phyloP scores from a whole-genome alignment of 2,329 filamentous ascomycete genomes.

The Akanthomyces uredinophilus region DNA sequence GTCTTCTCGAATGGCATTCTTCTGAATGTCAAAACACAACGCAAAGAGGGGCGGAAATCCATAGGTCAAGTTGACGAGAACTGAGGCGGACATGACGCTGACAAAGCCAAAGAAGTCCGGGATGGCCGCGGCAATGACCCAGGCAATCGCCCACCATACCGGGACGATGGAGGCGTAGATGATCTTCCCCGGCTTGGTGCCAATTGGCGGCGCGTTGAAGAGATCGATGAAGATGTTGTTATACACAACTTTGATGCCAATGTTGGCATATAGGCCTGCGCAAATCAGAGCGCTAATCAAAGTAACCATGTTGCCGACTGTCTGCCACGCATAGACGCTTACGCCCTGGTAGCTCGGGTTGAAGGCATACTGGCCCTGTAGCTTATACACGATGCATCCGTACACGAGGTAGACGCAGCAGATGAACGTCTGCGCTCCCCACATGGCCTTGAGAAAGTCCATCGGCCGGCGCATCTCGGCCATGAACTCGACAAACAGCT shows the following conservation, averaged over 20 bases:
- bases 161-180: conserved; percentile 47
- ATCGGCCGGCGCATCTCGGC: conserved; percentile 42
- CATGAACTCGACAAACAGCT: conserved; percentile 54
- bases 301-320: conserved; percentile 38
- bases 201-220: conserved; percentile 44
- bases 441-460: conserved; percentile 40
- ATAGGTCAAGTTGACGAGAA: conserved; percentile 55
- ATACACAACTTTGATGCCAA: conserved; percentile 51
- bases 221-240: conserved; percentile 47
- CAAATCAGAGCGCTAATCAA: conserved; percentile 41
- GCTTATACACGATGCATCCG: conserved; percentile 31
- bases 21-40: conserved; percentile 19
- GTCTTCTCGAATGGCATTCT: conserved; percentile 15
- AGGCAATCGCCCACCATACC: conserved; percentile 53
- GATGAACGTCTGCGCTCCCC: conserved; percentile 37
- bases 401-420: conserved; percentile 38
- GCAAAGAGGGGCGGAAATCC: conserved; percentile 44
- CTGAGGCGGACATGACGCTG: conserved; percentile 47
- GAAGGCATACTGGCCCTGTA: conserved; percentile 45
- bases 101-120: conserved; percentile 45
- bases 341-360: conserved; percentile 41
- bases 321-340: conserved; percentile 38
- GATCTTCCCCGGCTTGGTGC: conserved; percentile 42
- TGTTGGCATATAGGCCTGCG: conserved; percentile 47
- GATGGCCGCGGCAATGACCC: conserved; percentile 48